A percentile compares a stretch with the other conserved stretches of the same genome.
phyloP scores from a whole-genome alignment of 495 filamentous ascomycete genomes.

The Collariella sp. region DNA sequence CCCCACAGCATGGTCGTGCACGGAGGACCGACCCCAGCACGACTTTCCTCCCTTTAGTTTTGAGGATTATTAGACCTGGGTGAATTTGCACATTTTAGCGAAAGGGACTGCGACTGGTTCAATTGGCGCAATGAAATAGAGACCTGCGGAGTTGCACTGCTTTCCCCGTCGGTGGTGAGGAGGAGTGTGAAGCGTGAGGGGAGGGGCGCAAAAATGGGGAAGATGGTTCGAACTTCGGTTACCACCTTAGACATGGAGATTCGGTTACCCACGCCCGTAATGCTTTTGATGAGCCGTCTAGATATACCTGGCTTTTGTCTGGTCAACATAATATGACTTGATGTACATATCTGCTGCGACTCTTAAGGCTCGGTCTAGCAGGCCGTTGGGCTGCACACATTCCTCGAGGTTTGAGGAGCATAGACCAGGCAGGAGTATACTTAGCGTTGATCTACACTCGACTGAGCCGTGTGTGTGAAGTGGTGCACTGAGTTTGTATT shows the following conservation, averaged over 20 bases:
- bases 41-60: background rate
- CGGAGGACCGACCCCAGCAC: background rate
- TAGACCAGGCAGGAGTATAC: no score
- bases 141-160: background rate
- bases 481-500: no score
- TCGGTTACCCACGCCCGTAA: background rate
- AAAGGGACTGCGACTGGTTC: background rate
- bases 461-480: no score
- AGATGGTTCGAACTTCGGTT: no score
- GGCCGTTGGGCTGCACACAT: background rate
- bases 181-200: background rate
- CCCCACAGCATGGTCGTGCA: background rate
- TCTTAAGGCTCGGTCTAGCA: background rate
- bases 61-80: background rate
- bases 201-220: background rate
- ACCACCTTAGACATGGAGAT: no score
- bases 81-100: conserved; percentile 1
- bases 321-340: background rate
- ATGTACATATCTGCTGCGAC: background rate
- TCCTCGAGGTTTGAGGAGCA: no score
- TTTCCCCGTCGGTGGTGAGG: background rate
- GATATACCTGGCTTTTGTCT: background rate
- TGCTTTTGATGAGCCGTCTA: background rate
- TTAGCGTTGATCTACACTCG: no score
- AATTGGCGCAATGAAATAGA: background rate